These are phyloP conservation scores for Daldinia loculata DNA, from an alignment of 495 filamentous ascomycete species.

Conservation along the genomic window DNA sequence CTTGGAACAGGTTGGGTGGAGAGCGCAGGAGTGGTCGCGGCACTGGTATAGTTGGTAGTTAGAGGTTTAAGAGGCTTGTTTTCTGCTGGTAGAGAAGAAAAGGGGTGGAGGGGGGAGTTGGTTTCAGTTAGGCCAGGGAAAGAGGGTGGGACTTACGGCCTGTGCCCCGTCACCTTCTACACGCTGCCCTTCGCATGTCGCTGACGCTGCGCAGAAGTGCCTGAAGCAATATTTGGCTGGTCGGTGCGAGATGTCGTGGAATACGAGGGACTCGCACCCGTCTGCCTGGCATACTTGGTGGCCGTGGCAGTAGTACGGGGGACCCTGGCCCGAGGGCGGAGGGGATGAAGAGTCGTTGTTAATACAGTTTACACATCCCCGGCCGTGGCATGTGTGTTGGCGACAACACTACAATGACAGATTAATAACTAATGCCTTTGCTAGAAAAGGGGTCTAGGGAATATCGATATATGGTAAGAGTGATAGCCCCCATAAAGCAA, in stretches of 20 bases:
- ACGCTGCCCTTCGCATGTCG: slow-evolving; percentile 17
- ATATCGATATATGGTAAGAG: background rate
- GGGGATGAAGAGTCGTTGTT: background rate
- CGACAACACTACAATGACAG: slow-evolving; percentile 6
- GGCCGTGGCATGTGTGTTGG: slow-evolving; percentile 25
- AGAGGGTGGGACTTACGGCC: background rate
- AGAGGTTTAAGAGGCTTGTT: too few relatives aligned
- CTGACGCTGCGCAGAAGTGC: slow-evolving; percentile 25
- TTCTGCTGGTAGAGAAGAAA: too few relatives aligned
- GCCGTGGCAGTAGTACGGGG: slow-evolving; percentile 17
- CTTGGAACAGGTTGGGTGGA: slow-evolving; percentile 16
- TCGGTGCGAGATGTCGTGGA: slow-evolving; percentile 25
- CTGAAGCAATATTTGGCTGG: slow-evolving; percentile 26
- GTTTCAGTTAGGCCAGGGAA: too few relatives aligned
- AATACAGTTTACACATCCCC: slow-evolving; percentile 16
- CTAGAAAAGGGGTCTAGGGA: background rate
- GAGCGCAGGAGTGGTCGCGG: slow-evolving; percentile 30
- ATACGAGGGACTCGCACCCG: slow-evolving; percentile 17
- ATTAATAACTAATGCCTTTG: background rate
- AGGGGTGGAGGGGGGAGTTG: background rate
- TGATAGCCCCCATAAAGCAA: background rate
- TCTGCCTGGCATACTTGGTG: slow-evolving; percentile 22
- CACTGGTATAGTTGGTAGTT: background rate
- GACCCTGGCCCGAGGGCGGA: background rate
- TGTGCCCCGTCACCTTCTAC: slow-evolving; percentile 18